Evolutionary conservation across 495 filamentous ascomycete genomes (phyloP).

Genomic region (Baudoinia panamericana): DNA sequence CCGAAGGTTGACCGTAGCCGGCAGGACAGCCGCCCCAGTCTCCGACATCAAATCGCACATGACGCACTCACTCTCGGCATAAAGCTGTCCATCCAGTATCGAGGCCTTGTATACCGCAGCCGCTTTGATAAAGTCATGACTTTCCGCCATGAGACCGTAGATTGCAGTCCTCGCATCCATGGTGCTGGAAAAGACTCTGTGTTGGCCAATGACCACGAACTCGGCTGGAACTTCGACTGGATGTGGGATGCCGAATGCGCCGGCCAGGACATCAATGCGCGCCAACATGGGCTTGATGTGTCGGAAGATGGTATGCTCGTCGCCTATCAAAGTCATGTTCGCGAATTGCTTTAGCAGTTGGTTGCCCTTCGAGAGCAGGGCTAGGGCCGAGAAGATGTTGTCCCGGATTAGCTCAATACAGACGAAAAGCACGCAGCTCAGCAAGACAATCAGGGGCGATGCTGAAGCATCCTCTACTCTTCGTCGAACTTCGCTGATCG

Average conservation of each 20-base stretch:
- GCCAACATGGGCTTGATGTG: conserved; percentile 1
- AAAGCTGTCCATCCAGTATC: neutral
- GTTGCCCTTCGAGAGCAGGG: conserved; percentile 3
- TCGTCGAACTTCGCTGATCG: neutral
- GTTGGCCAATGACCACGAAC: neutral
- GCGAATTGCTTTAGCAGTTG: conserved; percentile 2
- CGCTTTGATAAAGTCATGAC: conserved; percentile 3
- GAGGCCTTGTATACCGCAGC: conserved; percentile 1
- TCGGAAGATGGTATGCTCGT: neutral
- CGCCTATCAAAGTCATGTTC: neutral
- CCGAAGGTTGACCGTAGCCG: too few relatives aligned
- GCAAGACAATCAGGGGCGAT: neutral
- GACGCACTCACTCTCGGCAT: neutral
- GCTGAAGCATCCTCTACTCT: neutral
- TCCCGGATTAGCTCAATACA: conserved; percentile 9
- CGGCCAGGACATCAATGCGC: conserved; percentile 3
- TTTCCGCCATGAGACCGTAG: conserved; percentile 6
- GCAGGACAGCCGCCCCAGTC: too few relatives aligned
- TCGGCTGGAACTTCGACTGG: neutral
- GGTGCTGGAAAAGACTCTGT: conserved; percentile 1
- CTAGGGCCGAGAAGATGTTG: neutral
- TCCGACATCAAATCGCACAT: neutral
- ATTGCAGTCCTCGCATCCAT: conserved; percentile 2
- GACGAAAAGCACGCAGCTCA: conserved; percentile 12
- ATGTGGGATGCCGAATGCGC: neutral